A percentile compares a stretch with the other conserved stretches of the same genome.
phyloP scores from a whole-genome alignment of 1,284 basidiomycete species.

The Testicularia cyperi region DNA sequence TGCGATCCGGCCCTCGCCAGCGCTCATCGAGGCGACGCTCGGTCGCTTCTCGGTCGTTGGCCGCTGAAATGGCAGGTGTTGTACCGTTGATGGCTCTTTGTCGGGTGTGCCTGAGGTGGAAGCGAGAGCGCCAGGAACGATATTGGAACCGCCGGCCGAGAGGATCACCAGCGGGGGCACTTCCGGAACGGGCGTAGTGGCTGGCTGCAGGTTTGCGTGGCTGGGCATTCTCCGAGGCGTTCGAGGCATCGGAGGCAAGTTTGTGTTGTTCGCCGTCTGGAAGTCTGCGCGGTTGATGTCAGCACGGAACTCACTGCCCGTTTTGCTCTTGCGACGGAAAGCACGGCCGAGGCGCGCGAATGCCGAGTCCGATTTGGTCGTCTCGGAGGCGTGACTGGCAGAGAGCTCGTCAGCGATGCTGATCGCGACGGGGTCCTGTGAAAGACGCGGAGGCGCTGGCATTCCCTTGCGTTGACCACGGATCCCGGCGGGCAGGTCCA shows the following conservation, averaged over 20 bases:
- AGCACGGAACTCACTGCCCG: slow-evolving; percentile 16
- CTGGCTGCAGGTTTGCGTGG: not conserved
- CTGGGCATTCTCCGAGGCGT: slow-evolving; percentile 8
- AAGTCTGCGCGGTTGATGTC: slow-evolving; percentile 5
- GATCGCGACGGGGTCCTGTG: slow-evolving; percentile 27
- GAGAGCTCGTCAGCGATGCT: slow-evolving; percentile 27
- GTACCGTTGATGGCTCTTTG: not conserved
- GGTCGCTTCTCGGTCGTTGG: too few species aligned
- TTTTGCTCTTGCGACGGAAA: slow-evolving; percentile 38
- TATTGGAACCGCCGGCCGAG: not conserved
- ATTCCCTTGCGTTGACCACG: slow-evolving; percentile 27
- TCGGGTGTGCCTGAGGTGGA: too few species aligned
- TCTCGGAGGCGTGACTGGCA: not conserved
- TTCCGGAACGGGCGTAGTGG: not conserved
- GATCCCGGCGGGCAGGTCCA: slow-evolving; percentile 32
- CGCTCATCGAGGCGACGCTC: too few species aligned
- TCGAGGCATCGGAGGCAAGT: slow-evolving; percentile 3
- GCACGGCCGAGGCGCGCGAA: slow-evolving; percentile 30
- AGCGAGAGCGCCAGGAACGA: too few species aligned
- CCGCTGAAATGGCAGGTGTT: too few species aligned
- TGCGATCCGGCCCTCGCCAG: too few species aligned
- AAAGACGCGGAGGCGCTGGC: slow-evolving; percentile 18
- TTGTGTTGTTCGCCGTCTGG: not conserved
- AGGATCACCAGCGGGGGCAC: not conserved
- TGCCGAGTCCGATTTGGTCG: slow-evolving; percentile 17